Evolutionary conservation across 345 rosid species (phyloP).

Genomic region (Triadica sebifera): DNA sequence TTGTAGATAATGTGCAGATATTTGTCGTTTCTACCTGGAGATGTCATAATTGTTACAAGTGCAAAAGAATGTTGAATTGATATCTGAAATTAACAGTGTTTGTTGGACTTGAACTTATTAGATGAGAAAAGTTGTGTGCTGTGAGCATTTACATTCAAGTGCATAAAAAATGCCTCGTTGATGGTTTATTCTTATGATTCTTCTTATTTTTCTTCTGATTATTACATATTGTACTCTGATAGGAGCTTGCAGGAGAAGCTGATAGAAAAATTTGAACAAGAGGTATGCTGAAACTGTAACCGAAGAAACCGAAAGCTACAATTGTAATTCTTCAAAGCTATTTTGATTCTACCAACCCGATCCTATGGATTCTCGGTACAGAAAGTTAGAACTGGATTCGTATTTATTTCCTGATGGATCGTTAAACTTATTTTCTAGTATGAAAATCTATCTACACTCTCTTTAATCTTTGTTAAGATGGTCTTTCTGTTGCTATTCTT

Average conservation of each 20-base stretch:
- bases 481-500: not conserved
- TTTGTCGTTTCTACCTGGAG: not conserved
- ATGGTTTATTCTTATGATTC: not conserved
- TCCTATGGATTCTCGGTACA: not conserved
- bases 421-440: not conserved
- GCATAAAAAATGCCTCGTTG: not conserved
- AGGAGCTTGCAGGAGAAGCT: not conserved
- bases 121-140: not conserved
- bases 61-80: no score
- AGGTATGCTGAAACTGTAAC: not conserved
- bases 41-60: not conserved
- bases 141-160: conserved; percentile 2
- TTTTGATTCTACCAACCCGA: not conserved
- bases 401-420: conserved; percentile 2
- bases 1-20: not conserved
- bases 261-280: not conserved
- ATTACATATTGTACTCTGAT: not conserved
- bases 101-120: not conserved
- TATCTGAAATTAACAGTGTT: not conserved
- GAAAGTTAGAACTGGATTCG: not conserved
- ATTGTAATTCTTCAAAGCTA: not conserved
- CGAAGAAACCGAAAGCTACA: not conserved
- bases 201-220: not conserved
- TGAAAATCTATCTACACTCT: not conserved
- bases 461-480: not conserved